Evolutionary conservation across 495 filamentous ascomycete species (phyloP), one percentile per base, ranked within the genome.

Genomic region (Filosporella fistucella): DNA sequence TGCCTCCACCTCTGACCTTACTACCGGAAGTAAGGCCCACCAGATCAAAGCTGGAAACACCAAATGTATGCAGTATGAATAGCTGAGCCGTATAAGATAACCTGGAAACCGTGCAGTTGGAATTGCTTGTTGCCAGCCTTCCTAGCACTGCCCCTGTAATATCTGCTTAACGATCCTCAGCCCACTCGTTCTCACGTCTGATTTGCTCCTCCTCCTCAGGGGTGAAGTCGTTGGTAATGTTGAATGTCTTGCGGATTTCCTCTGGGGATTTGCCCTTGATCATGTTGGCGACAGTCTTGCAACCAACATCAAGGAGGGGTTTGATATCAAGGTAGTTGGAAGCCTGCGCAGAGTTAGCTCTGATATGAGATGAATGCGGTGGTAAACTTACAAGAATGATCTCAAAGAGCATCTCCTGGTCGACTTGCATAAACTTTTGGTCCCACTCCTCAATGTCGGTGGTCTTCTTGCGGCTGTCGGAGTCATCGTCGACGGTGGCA

Each of bases 391-490:
- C 90, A 23, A 98, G 74, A 52, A 98, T 98, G 61, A 98, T 97
- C 73, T 98, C 93, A 52, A 98, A 98, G 1, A 98, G 79, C 93
- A 98, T 96, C 69, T 98, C 93, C 63, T 98, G 93, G 62, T 98
- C 93, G 8, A 98, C 93, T 68, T 97, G 93, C 93, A 97, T 98
- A 65, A 96, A 98, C 65, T 98, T 98, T 67, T 96, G 93, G 57
- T 98, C 93, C 93, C 93, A 98, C 69, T 98, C 93, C 32, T 96
- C 93, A 58, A 98, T 98, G 42, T 97, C 93, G 17, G 93, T 96
- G 0, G 89, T 94, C 80, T 96, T 95, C 76, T 96, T 96, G 52
- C 94, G 88, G 29, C 78, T 86, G 61, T 98, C 93, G 55, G 89
- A 85, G 50, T 98, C 91, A 43, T 98, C 93, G 42, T 91, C 88